Base-by-base conservation (phyloP, 2,329 filamentous ascomycete genomes). In the Aspergillus ibericus region DNA sequence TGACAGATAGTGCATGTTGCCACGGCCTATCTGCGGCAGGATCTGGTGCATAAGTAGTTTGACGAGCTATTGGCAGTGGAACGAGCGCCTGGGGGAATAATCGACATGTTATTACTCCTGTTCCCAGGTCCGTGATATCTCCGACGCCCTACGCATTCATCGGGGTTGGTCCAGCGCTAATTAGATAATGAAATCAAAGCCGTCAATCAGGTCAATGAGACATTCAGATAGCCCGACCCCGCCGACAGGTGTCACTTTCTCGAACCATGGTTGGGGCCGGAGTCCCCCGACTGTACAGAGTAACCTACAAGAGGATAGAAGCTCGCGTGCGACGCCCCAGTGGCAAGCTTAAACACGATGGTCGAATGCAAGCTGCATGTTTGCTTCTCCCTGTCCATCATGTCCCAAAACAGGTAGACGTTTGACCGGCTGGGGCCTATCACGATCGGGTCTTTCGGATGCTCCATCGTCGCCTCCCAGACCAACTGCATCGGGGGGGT, bases 361-460 rank as follows among this genome's bases (percentile, higher is more conserved):
- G 15, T 48, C 44, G 6, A 32, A 25, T 29, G 42, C n/a, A 48
- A 48, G 51, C 25, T 44, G 25, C 22, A 42, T 42, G 22, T 13
- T 27, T 42, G 22, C 51, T 34, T 44, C n/a, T 44, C 22, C 27
- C 25, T 42, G 51, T 20, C n/a, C n/a, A 53, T 53, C 51, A 40
- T 53, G 8, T 53, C 25, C 51, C 10, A 29, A 44, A 53, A 53
- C 15, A 18, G 40, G 36, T 42, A 53, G 40, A 34, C 51, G 36
- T 42, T 40, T 53, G 51, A 16, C 27, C 29, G 32, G 29, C 36
- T 20, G 38, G 36, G 22, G 32, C 51, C 51, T 56, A 51, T 34
- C 54, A 56, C 34, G 22, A 56, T 56, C 46, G 46, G 50, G 42
- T 32, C 18, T 35, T 46, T 51, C 16, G 34, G 25, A 20, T 25